These are phyloP conservation scores for Globisporangium middletonii DNA, from an alignment of 352 stramenopile genomes.

Conservation along the genomic window DNA sequence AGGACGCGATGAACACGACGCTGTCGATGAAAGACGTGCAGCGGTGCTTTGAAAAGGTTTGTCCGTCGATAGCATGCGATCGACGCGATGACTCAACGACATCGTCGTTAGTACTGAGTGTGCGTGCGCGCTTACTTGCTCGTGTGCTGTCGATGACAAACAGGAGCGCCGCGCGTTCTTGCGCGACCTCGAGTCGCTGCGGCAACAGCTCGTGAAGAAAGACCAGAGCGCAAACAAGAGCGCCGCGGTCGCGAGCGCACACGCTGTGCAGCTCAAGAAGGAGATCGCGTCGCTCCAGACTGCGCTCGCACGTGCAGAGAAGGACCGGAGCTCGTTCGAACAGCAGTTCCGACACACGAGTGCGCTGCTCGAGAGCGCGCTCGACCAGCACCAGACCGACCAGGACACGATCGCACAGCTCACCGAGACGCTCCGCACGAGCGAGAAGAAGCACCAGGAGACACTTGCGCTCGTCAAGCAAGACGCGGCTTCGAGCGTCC, in stretches of 20 bases:
- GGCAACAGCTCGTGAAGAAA: slow-evolving; percentile 74
- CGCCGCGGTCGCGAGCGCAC: slow-evolving; percentile 42
- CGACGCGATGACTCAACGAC: not conserved
- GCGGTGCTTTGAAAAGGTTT: slow-evolving; percentile 71
- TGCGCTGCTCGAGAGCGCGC: slow-evolving; percentile 57
- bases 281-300: slow-evolving; percentile 59
- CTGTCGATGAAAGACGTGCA: slow-evolving; percentile 69
- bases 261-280: slow-evolving; percentile 72
- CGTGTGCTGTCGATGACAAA: not conserved
- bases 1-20: slow-evolving; percentile 18
- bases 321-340: slow-evolving; percentile 36
- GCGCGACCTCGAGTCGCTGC: slow-evolving; percentile 62
- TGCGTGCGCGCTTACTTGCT: too few relatives aligned
- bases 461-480: slow-evolving; percentile 47
- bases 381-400: slow-evolving; percentile 74
- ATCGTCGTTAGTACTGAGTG: too few relatives aligned
- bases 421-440: slow-evolving; percentile 43
- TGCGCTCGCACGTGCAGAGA: slow-evolving; percentile 33
- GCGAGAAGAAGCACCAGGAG: slow-evolving; percentile 64
- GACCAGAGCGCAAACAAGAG: slow-evolving; percentile 46
- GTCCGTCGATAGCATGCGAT: not conserved
- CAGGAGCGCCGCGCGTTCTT: slow-evolving; percentile 65
- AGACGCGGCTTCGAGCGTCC: slow-evolving; percentile 44
- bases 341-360: slow-evolving; percentile 65
- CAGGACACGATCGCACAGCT: slow-evolving; percentile 40